Conservation (phyloP, 2,329 filamentous ascomycete genomes). For the Verticillium dahliae region DNA sequence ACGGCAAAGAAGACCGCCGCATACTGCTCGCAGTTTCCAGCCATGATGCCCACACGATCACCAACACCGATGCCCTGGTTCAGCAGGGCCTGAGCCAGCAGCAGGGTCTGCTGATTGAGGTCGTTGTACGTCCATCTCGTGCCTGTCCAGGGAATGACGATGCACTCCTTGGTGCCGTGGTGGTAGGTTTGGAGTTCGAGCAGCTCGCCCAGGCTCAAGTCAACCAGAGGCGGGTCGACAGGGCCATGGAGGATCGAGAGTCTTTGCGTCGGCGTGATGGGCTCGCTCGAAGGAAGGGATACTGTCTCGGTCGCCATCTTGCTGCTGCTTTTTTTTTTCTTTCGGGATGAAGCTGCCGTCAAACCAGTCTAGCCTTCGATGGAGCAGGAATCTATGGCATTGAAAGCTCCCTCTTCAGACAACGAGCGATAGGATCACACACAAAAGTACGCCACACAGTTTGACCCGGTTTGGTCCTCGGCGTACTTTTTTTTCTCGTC, state of each 20-base stretch:
- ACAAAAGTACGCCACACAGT: too few relatives aligned
- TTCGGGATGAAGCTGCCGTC: not conserved
- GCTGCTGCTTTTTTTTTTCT: not conserved
- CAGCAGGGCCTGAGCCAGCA: constrained; percentile 59
- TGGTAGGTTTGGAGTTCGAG: constrained; percentile 63
- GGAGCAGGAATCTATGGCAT: not conserved
- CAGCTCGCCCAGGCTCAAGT: constrained; percentile 66
- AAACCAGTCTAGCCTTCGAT: not conserved
- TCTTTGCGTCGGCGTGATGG: constrained; percentile 25
- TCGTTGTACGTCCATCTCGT: constrained; percentile 67
- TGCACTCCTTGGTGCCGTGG: constrained; percentile 58
- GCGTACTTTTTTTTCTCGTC: not conserved
- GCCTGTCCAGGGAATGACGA: constrained; percentile 71
- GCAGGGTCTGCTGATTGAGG: constrained; percentile 54
- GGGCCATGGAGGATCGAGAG: constrained; percentile 62
- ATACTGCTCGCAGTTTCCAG: constrained; percentile 77
- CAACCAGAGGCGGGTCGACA: constrained; percentile 60
- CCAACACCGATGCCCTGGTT: constrained; percentile 60
- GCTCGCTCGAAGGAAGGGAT: constrained; percentile 16
- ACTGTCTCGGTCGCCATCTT: constrained; percentile 22
- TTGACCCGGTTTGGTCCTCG: not conserved
- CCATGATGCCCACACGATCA: constrained; percentile 70
- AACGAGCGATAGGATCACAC: not conserved
- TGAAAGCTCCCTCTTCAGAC: not conserved
- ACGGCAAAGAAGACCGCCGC: constrained; percentile 68